Conservation (phyloP, 2,329 filamentous ascomycete genomes). For the Fusarium subtropicale region DNA sequence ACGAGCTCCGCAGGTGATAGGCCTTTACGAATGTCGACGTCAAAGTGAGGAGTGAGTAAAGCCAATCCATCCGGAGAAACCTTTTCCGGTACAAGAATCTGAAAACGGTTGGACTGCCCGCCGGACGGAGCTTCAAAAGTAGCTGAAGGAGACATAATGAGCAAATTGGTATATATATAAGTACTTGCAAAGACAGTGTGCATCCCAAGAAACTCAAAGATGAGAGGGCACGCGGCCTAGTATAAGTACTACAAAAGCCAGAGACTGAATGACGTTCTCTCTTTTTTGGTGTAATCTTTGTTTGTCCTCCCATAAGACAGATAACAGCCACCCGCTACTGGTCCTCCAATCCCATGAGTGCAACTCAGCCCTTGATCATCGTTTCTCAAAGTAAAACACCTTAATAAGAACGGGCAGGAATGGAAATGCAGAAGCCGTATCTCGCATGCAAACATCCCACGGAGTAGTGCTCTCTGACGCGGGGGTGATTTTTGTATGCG, state of each 20-base stretch:
- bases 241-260: constrained; percentile 31
- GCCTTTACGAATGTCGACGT: constrained; percentile 75
- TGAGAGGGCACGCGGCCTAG: constrained; percentile 16
- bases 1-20: constrained; percentile 73
- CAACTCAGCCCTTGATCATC: constrained; percentile 29
- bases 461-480: constrained; percentile 13
- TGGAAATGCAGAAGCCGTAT: constrained; percentile 18
- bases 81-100: constrained; percentile 81
- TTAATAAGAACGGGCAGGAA: constrained; percentile 33
- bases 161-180: constrained; percentile 2
- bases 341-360: constrained; percentile 29
- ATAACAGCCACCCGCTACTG: constrained; percentile 32
- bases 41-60: constrained; percentile 72
- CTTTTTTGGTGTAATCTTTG: constrained; percentile 6
- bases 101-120: constrained; percentile 45
- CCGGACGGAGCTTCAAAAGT: constrained; percentile 36
- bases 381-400: constrained; percentile 33
- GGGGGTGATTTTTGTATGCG: constrained; percentile 23
- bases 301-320: constrained; percentile 30
- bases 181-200: constrained; percentile 28
- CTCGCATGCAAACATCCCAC: constrained; percentile 34
- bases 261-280: constrained; percentile 35
- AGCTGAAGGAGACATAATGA: constrained; percentile 49
- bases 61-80: constrained; percentile 82
- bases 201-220: constrained; percentile 14